Base-by-base conservation (phyloP, 768 basidiomycete genomes). In the Kwoniella newhampshirensis region DNA sequence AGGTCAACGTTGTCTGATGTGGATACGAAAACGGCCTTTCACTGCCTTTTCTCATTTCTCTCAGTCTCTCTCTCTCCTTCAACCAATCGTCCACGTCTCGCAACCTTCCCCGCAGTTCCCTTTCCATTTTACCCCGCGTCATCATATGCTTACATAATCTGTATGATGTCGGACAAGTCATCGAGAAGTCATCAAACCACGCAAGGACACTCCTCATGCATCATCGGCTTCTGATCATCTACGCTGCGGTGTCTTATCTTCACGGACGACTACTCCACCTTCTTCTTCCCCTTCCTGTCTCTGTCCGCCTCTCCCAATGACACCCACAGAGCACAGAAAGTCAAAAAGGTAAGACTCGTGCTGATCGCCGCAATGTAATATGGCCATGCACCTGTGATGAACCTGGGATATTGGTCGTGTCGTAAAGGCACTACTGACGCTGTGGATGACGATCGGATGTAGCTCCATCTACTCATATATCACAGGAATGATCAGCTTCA, bases 371-470 rank as follows among this genome's bases (percentile, higher is more conserved):
- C 89, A 0, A 81, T 80, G 64, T 99, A 99, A 75, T 94, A 99
- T 0, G 96, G 94, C 88, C 88, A 91, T 6, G 96, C 96, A 2
- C 91, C 91, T 43, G 85, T 86, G 67, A 99, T 82, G 84, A 96
- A 99, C 25, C 96, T 85, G 3, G 91, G 90, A 75, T 97, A 96
- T 44, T 87, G 88, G 77, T 99, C 91, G 78, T 98, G 96, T 43
- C 89, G 81, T 21, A 90, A 89, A 1, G 96, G 96, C 1, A 94
- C 90, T 40, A 99, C 85, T 17, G 92, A 84, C 1, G 92, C 88
- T 15, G 84, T 88, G 2, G 84, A 86, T 2, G 85, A 82, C 52
- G 85, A 83, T 54, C 85, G 81, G 30, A 99, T 79, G 75, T 83
- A 84, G n/a, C 87, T 82, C 79, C 83, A 84, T 32, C 91, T 93